These are phyloP conservation scores for Xylaria digitata DNA, from an alignment of 2,329 filamentous ascomycete species.

Conservation along the genomic window DNA sequence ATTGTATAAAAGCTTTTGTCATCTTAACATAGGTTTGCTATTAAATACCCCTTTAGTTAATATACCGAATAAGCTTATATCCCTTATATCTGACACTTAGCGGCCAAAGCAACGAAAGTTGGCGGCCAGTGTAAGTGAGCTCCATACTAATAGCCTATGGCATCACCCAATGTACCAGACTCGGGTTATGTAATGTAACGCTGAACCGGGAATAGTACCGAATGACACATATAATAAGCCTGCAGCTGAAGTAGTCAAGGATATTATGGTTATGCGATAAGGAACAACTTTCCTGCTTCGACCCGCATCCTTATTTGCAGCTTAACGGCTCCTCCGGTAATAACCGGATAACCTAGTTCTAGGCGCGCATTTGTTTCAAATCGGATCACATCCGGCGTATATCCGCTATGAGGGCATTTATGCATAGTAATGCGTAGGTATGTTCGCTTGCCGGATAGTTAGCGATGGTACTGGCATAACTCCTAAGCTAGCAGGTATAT, in stretches of 20 bases:
- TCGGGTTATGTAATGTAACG: not conserved
- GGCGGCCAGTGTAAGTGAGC: too few species aligned
- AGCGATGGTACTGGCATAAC: not conserved
- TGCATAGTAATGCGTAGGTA: too few species aligned
- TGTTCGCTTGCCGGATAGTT: not conserved
- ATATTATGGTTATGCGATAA: not conserved
- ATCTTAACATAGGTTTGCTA: too few species aligned
- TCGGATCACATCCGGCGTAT: not conserved
- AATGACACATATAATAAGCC: not conserved
- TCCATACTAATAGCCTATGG: too few species aligned
- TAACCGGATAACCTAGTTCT: not conserved
- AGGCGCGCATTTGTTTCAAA: not conserved
- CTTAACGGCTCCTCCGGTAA: not conserved
- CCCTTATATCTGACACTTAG: too few species aligned
- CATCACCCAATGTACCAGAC: too few species aligned
- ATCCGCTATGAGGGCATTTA: not conserved
- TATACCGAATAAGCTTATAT: too few species aligned
- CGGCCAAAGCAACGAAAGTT: too few species aligned
- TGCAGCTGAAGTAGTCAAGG: not conserved
- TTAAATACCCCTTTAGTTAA: too few species aligned
- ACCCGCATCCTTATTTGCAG: not conserved
- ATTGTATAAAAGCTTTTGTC: too few species aligned
- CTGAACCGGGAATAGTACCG: not conserved
- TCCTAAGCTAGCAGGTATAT: not conserved
- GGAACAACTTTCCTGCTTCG: not conserved